Percentiles rank a stretch among this genome's conserved stretches.
phyloP scores from a whole-genome alignment of 2,329 filamentous ascomycete genomes.

The Colletotrichum tabaci region DNA sequence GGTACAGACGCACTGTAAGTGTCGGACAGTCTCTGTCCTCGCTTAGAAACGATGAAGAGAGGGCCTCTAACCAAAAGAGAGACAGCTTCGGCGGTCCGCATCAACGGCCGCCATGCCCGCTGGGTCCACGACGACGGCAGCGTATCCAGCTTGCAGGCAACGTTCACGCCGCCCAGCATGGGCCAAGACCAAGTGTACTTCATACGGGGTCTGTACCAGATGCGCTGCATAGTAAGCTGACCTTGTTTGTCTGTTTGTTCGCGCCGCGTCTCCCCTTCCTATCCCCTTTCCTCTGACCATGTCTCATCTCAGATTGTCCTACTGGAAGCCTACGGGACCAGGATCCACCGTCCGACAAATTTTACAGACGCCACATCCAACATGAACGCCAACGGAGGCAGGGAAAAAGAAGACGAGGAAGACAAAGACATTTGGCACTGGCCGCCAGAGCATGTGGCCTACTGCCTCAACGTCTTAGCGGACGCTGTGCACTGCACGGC shows the following conservation, averaged over 20 bases:
- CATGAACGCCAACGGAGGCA: neutral
- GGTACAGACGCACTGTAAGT: neutral
- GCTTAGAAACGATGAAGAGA: neutral
- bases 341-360: neutral
- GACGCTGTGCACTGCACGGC: slow-evolving; percentile 8
- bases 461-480: slow-evolving; percentile 16
- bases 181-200: neutral
- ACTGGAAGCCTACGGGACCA: neutral
- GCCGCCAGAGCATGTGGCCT: slow-evolving; percentile 21
- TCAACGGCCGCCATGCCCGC: slow-evolving; percentile 1
- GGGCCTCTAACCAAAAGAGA: neutral
- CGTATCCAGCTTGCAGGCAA: slow-evolving; percentile 2
- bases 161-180: neutral
- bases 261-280: neutral
- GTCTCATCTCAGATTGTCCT: neutral
- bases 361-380: neutral
- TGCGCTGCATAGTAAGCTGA: slow-evolving; percentile 1
- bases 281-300: too few relatives aligned
- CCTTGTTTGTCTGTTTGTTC: neutral
- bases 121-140: slow-evolving; percentile 20
- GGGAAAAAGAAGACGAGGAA: neutral
- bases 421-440: slow-evolving; percentile 3
- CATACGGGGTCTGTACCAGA: neutral
- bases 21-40: too few relatives aligned
- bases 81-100: slow-evolving; percentile 7